These are phyloP conservation scores for Xylariaceae sp. DNA, from an alignment of 2,329 filamentous ascomycete species.

Conservation along the genomic window DNA sequence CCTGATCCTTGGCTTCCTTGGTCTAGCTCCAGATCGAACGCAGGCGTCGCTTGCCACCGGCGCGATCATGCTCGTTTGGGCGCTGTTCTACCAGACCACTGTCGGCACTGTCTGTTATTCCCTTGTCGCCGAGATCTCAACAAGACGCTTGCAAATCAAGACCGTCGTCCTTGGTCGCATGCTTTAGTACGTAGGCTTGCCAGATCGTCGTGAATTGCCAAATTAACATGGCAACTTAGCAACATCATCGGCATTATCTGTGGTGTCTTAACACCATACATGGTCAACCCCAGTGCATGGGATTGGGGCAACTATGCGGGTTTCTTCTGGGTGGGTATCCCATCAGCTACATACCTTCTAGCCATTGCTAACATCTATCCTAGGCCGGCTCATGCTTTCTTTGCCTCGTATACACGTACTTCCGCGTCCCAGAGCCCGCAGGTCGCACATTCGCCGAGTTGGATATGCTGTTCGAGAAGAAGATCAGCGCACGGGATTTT, in stretches of 20 bases:
- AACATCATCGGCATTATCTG: conserved; percentile 80
- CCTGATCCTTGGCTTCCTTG: conserved; percentile 78
- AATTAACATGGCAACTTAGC: conserved; percentile 32
- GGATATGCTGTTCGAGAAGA: conserved; percentile 76
- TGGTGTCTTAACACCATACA: conserved; percentile 81
- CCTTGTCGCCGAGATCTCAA: conserved; percentile 79
- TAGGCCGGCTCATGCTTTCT: conserved; percentile 71
- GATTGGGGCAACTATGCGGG: conserved; percentile 84
- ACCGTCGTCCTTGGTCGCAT: conserved; percentile 83
- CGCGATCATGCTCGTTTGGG: conserved; percentile 80
- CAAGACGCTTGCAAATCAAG: conserved; percentile 81
- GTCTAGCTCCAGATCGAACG: conserved; percentile 62
- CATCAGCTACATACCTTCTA: neutral
- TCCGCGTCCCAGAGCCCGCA: conserved; percentile 73
- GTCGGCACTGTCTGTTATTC: conserved; percentile 90
- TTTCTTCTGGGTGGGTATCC: conserved; percentile 68
- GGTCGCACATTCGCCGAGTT: conserved; percentile 83
- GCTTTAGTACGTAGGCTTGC: conserved; percentile 49
- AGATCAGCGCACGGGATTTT: conserved; percentile 70
- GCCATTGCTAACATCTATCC: conserved; percentile 3
- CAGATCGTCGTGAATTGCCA: neutral
- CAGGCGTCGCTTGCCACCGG: conserved; percentile 71
- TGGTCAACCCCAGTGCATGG: conserved; percentile 86
- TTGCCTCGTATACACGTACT: conserved; percentile 78
- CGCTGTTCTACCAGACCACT: conserved; percentile 77